phyloP scores from a whole-genome alignment of 1,284 basidiomycete species.

The Testicularia cyperi region DNA sequence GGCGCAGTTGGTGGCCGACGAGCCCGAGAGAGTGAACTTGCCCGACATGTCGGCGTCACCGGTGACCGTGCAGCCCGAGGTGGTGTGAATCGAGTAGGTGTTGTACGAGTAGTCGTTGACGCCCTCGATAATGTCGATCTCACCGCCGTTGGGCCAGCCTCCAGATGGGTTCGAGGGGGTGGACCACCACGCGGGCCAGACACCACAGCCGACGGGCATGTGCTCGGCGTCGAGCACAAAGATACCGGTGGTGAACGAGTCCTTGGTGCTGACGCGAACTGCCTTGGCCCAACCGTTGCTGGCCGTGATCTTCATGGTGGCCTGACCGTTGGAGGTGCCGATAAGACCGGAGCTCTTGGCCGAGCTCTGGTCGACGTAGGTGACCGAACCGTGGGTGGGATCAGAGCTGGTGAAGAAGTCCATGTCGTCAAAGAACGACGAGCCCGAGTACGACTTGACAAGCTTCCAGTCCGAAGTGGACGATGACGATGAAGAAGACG shows the following conservation, averaged over 20 bases:
- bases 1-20: conserved; percentile 66
- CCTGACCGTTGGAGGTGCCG: conserved; percentile 26
- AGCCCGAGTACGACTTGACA: conserved; percentile 37
- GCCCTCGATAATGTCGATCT: conserved; percentile 55
- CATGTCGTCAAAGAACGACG: conserved; percentile 43
- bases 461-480: conserved; percentile 28
- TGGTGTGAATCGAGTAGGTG: conserved; percentile 47
- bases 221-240: conserved; percentile 45
- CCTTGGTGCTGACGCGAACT: conserved; percentile 44
- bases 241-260: conserved; percentile 43
- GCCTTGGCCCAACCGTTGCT: conserved; percentile 30
- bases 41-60: conserved; percentile 20
- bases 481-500: conserved; percentile 12
- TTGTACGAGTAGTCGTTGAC: conserved; percentile 45
- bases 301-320: conserved; percentile 29
- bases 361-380: conserved; percentile 21
- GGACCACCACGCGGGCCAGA: conserved; percentile 58
- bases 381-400: conserved; percentile 42
- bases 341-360: conserved; percentile 29
- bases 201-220: conserved; percentile 48
- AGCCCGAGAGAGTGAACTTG: conserved; percentile 20
- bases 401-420: conserved; percentile 40
- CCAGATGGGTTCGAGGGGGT: conserved; percentile 24
- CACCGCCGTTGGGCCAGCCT: conserved; percentile 50
- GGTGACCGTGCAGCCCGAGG: conserved; percentile 26